Evolutionary conservation across 2,329 filamentous ascomycete genomes (phyloP), one percentile per base, ranked within the genome.

Genomic region (Fusarium guadeloupense): DNA sequence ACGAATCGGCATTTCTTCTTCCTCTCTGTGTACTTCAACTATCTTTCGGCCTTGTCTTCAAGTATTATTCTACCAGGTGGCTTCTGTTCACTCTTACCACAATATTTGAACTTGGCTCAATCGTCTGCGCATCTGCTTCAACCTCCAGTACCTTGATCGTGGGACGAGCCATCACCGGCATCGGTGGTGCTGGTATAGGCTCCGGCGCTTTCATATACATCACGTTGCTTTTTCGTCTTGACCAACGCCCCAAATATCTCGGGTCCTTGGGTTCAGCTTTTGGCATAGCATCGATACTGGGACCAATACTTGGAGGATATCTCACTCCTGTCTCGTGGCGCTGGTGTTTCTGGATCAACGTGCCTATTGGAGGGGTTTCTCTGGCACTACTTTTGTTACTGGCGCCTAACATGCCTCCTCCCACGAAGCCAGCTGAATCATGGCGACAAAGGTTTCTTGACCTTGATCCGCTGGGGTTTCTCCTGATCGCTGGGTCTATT

Each of bases 281-380:
- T 23, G 59, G 59, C 0, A 44, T 62, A 1, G 46, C 59, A 1
- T 41, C 59, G 0, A 62, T 62, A 1, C 1, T 62, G 14, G 59
- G 59, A 0, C 59, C 59, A 1, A 62, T 62, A 1, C 59, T 62
- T 13, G 59, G 59, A 0, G 59, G 59, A 0, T 62, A 62, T 16
- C 58, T 62, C 3, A 62, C 59, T 1, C 53, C 57, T 3, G 21
- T 58, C 4, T 48, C 13, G 1, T 62, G 59, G 59, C 59, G 59
- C 5, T 62, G 59, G 59, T 62, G 59, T 10, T 62, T 62, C n/a
- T 62, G 58, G 59, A 62, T 62, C 20, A 62, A 62, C 1, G 57
- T 62, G 0, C 59, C 59, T 1, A 53, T 62, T 3, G 59, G 59
- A 0, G 59, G 52, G 6, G 31, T 62, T n/a, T 30, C 58, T 0